Evolutionary conservation across 805 yeast species (phyloP), one percentile per base, ranked within the genome.

Genomic region (Candida easanensis): DNA sequence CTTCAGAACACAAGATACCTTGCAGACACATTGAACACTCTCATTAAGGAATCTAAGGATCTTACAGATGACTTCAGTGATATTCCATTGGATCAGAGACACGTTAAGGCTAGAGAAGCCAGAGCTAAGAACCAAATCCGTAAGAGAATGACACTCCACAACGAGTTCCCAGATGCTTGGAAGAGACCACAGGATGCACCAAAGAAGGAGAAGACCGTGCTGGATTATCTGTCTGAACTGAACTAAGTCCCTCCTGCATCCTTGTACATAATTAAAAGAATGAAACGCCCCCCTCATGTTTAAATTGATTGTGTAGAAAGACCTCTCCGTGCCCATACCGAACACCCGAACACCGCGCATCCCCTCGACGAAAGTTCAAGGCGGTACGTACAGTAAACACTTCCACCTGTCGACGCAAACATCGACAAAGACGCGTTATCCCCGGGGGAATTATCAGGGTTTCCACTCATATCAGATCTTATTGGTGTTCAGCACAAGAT

Each of bases 1-100:
- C 77, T 95, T 1, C 97, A 91, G 65, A 93, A 93, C 65, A 85
- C 91, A 38, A 76, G 84, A 51, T 80, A 73, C 61, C 66, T 88
- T 50, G 80, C 82, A 16, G 84, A 80, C 42, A 71, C 80, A 21
- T 69, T 89, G 50, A 75, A 76, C 52, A 73, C 72, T 43, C 68
- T 93, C 38, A 57, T 90, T 22, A 60, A 61, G 20, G 90, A 81
- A 54, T 70, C 96, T 7, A 84, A 80, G 56, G 84, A 79, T 39
- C 58, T 74, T 35, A 55, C 65, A n/a, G 85, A 84, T 43, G 76
- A 76, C 46, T 86, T 87, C 53, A 71, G 73, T 33, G 95, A 87
- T 56, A 69, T 91, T 25, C 97, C 97, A 25, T 64, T 91, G 38
- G 96, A 90, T 62, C 79, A 72, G 20, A 80, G 96, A 62, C 88